Evolutionary conservation across 2,329 filamentous ascomycete genomes (phyloP), one percentile per base, ranked within the genome.

Genomic region (Colletotrichum sojae): DNA sequence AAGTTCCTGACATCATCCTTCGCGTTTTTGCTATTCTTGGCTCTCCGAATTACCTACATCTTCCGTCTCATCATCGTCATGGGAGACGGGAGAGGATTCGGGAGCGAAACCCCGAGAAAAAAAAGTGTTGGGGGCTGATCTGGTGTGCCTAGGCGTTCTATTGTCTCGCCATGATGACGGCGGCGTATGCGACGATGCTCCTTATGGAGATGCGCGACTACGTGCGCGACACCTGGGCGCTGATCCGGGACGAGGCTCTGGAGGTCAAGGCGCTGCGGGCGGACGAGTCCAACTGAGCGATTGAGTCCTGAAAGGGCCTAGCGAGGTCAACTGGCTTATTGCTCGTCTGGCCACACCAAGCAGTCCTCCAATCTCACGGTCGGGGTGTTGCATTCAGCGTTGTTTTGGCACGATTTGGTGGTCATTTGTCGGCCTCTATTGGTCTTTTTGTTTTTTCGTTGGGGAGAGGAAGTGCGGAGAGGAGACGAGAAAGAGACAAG

Each of bases 161-260:
- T 25, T 69, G 62, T 69, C 67, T 69, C 51, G 55, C 67, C 31
- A 27, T 69, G 67, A 69, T 69, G 67, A 69, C 67, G 62, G 56
- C 67, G 55, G 67, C 67, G 40, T 69, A 69, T 69, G 56, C 62
- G 16, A 55, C 67, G 51, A 69, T 69, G 67, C 49, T 69, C 22
- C 56, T 69, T 43, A 56, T 67, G 12, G 67, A 69, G 51, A 56
- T 67, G 43, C 67, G 67, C 67, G 56, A 67, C 56, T 69, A 69
- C 39, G 56, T 66, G 49, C 67, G 63, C 31, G 67, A 69, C 62
- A 69, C 67, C 51, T 69, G 67, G 67, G 62, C 67, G 36, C 62
- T 69, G 48, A 67, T 69, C 52, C 43, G 58, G 43, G 56, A 69
- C 62, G 66, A 69, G 54, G 66, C 66, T 22, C 62, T 69, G 9